These are phyloP conservation scores for Pseudozyma thailandica DNA, from an alignment of 1,284 basidiomycete genomes.

Conservation along the genomic window DNA sequence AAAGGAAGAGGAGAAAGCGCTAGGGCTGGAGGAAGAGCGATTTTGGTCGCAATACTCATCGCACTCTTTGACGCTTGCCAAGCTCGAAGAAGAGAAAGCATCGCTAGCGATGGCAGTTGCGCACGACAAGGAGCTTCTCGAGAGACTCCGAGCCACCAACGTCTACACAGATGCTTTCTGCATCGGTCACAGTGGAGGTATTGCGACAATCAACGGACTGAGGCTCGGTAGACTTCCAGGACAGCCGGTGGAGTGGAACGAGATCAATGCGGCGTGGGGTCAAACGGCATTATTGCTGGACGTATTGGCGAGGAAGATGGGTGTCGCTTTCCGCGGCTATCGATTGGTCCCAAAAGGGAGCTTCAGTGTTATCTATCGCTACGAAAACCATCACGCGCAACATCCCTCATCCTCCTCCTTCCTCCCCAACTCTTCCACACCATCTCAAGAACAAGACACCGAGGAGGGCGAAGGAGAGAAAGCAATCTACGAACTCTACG, in stretches of 20 bases:
- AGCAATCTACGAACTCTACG: conserved; percentile 58
- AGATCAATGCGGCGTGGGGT: conserved; percentile 99
- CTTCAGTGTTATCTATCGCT: conserved; percentile 48
- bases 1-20: conserved; percentile 78
- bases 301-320: conserved; percentile 73
- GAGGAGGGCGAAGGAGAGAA: conserved; percentile 27
- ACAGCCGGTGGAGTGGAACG: conserved; percentile 86
- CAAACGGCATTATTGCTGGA: conserved; percentile 91
- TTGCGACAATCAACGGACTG: conserved; percentile 93
- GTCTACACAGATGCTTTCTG: conserved; percentile 99
- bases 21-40: conserved; percentile 83
- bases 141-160: conserved; percentile 89
- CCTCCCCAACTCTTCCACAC: not conserved
- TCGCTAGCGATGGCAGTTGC: conserved; percentile 76
- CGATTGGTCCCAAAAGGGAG: conserved; percentile 55
- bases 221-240: conserved; percentile 83
- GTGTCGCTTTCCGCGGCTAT: conserved; percentile 44
- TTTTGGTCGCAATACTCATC: conserved; percentile 85
- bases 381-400: conserved; percentile 25
- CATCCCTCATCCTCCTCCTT: conserved; percentile 13
- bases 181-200: conserved; percentile 91
- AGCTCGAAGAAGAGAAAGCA: conserved; percentile 77
- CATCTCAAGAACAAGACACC: not conserved
- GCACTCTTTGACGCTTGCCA: conserved; percentile 75
- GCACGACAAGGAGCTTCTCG: conserved; percentile 72